These are phyloP conservation scores for Pulveroboletus frians DNA, from an alignment of 768 basidiomycete genomes.

Conservation along the genomic window DNA sequence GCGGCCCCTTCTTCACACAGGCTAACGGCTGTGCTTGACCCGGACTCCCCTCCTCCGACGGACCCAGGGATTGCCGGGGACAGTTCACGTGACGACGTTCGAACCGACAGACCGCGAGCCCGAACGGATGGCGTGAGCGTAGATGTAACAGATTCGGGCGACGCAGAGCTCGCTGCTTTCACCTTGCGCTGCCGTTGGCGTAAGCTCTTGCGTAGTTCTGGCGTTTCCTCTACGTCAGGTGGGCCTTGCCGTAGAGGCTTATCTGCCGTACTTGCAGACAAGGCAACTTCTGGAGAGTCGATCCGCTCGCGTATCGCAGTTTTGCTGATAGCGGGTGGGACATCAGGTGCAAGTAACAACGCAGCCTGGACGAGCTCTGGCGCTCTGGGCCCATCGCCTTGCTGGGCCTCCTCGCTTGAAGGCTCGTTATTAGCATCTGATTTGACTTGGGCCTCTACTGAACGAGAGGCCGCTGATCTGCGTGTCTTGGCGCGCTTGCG, in stretches of 20 bases:
- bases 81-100: conserved; percentile 22
- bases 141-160: conserved; percentile 27
- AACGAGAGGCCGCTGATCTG: conserved; percentile 13
- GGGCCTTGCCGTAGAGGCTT: conserved; percentile 9
- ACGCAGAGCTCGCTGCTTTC: conserved; percentile 14
- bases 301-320: conserved; percentile 23
- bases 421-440: conserved; percentile 3
- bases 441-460: conserved; percentile 4
- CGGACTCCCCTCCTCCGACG: conserved; percentile 25
- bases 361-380: conserved; percentile 2
- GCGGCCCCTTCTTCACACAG: conserved; percentile 25
- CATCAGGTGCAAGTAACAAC: conserved; percentile 20
- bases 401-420: conserved; percentile 3
- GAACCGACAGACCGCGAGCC: conserved; percentile 16
- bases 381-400: not conserved
- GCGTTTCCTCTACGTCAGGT: conserved; percentile 19
- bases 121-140: conserved; percentile 27
- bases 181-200: conserved; percentile 27
- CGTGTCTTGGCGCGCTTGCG: conserved; percentile 30
- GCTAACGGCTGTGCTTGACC: conserved; percentile 32
- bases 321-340: conserved; percentile 2
- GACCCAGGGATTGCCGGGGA: conserved; percentile 24
- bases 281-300: conserved; percentile 11
- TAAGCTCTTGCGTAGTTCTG: conserved; percentile 26
- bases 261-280: conserved; percentile 3